Evolutionary conservation across 2,329 filamentous ascomycete species (phyloP), one percentile per base, ranked within the genome.

Genomic region (Pestalotiopsis sp.): DNA sequence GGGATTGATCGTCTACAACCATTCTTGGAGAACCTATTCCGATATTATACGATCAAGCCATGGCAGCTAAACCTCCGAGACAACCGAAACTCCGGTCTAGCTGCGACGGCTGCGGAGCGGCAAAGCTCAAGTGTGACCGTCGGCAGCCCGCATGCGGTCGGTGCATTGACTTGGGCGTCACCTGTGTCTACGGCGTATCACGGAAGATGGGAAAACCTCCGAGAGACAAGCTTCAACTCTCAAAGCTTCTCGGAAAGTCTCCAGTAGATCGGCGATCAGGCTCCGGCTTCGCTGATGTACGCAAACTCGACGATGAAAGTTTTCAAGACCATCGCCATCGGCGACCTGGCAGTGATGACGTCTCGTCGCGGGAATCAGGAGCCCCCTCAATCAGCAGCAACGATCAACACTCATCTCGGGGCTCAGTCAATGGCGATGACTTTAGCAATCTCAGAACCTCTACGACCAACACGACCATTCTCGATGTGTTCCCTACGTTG

Each of bases 131-230:
- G 66, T 71, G 70, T n/a, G 69, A 70, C 59, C 67, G 69, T n/a
- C 52, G 52, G 41, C 70, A 69, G 17, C 70, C 70, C 6, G 59
- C 65, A 36, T 71, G 70, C 27, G 65, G 65, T 25, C 65, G 70
- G 9, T 71, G 70, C n/a, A 20, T 64, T 4, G 65, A 67, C 25
- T 67, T 65, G 39, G 59, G 66, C 45, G 41, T 65, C 7, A 62
- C 36, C 27, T 75, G 74, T 64, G 68, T 74, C 59, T 75, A 75
- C 63, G 74, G 74, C 3, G 61, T 75, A 17, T 75, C 74, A 27
- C 68, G 72, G 27, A 74, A 75, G 64, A 72, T 70, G 69, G 74
- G 74, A 3, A 75, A 75, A 38, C 72, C 73, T n/a, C 70, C 73
- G 39, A 69, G 71, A 61, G 69, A 71, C 52, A 68, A 31, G 60